phyloP scores from a whole-genome alignment of 306 rosid genomes.

The Prunus padus region DNA sequence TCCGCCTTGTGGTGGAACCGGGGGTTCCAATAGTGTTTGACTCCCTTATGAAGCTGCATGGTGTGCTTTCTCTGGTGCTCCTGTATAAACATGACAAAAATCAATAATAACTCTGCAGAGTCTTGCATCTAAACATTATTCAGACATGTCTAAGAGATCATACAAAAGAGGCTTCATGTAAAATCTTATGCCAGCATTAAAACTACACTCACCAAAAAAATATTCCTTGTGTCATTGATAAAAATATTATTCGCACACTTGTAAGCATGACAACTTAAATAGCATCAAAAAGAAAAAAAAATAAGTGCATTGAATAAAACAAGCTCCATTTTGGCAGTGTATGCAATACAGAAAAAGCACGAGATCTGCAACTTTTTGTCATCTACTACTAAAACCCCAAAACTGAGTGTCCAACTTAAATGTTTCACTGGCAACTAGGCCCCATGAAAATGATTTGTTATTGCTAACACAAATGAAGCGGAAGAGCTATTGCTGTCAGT shows the following conservation, averaged over 20 bases:
- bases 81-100: slow-evolving; percentile 29
- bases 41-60: slow-evolving; percentile 71
- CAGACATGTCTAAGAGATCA: background rate
- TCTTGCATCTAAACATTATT: slow-evolving; percentile 10
- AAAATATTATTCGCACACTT: background rate
- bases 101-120: slow-evolving; percentile 1
- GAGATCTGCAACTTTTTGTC: slow-evolving; percentile 46
- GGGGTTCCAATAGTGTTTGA: slow-evolving; percentile 49
- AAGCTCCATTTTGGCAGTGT: slow-evolving; percentile 39
- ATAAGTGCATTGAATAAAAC: slow-evolving; percentile 35
- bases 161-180: background rate
- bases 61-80: slow-evolving; percentile 78
- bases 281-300: background rate
- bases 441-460: slow-evolving; percentile 49
- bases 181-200: background rate
- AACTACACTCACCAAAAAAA: background rate
- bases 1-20: slow-evolving; percentile 63
- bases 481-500: slow-evolving; percentile 34
- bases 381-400: slow-evolving; percentile 36
- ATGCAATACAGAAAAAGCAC: slow-evolving; percentile 30
- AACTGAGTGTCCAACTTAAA: slow-evolving; percentile 34
- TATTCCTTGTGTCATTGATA: background rate
- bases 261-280: background rate
- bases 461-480: slow-evolving; percentile 31
- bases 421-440: slow-evolving; percentile 38